phyloP scores from a whole-genome alignment of 208 protist genomes.

The Wallacemonas rigidus region DNA sequence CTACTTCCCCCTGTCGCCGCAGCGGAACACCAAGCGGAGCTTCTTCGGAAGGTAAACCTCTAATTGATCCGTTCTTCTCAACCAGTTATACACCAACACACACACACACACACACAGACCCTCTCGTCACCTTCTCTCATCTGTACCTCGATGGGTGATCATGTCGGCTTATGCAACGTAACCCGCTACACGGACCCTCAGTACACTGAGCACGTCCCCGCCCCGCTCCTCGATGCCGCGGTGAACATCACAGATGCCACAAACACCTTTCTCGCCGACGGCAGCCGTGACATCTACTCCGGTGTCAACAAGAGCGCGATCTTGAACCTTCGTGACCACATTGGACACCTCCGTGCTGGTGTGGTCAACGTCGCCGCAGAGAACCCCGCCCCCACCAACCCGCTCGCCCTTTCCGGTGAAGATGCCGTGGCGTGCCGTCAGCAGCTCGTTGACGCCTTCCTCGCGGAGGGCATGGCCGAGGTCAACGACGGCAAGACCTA shows the following conservation, averaged over 20 bases:
- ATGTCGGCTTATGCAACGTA: slow-evolving; percentile 38
- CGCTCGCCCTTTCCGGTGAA: not conserved
- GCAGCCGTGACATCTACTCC: slow-evolving; percentile 14
- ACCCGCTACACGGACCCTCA: slow-evolving; percentile 37
- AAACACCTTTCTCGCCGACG: slow-evolving; percentile 4
- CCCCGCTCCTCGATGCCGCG: slow-evolving; percentile 10
- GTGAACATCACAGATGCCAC: slow-evolving; percentile 4
- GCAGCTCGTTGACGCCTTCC: slow-evolving; percentile 45
- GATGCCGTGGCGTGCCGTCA: slow-evolving; percentile 30
- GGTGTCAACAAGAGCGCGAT: slow-evolving; percentile 26
- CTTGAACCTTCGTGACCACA: slow-evolving; percentile 3
- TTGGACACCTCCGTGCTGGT: not conserved
- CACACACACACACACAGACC: not conserved
- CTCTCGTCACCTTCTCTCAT: not conserved
- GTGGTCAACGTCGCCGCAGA: slow-evolving; percentile 2
- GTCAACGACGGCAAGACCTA: slow-evolving; percentile 38
- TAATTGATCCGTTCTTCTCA: not conserved
- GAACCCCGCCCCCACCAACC: slow-evolving; percentile 5
- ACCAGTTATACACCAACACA: not conserved
- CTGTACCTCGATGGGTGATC: slow-evolving; percentile 36
- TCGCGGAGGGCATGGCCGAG: slow-evolving; percentile 44
- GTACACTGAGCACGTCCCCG: slow-evolving; percentile 7
- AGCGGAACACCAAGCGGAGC: not conserved
- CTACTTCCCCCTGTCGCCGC: not conserved
- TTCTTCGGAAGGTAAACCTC: slow-evolving; percentile 7